Evolutionary conservation across 2,329 filamentous ascomycete genomes (phyloP), one percentile per base, ranked within the genome.

Genomic region (Fusarium ramigenum): DNA sequence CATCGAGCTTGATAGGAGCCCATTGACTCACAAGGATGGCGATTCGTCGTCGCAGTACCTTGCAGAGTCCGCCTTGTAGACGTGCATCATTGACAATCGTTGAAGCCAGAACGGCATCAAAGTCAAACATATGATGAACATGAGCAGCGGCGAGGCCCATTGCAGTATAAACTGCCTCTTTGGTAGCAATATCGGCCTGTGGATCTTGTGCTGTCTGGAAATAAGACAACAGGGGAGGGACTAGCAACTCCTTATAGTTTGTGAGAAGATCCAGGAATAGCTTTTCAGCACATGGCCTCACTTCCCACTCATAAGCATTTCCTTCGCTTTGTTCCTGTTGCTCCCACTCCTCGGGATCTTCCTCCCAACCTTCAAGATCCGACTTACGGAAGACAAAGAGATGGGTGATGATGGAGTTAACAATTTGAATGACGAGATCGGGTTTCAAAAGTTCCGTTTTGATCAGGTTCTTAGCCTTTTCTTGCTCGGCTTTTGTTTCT

Each of bases 271-370:
- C 95, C 75, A 98, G 87, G 82, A 98, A 97, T 19, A 99, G 87
- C 82, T 95, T 97, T 82, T 99, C 96, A 0, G 96, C 92, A 79
- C 96, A 98, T 5, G 95, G 94, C 37, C 96, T 91, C 60, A 98
- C 92, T 66, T 96, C 93, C 85, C 95, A 98, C 78, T 98, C 95
- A 88, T 93, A 98, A 4, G 93, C 93, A 75, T 94, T 93, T 40
- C 93, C 91, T 66, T 93, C 90, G 68, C 92, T 93, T 78, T 97
- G 94, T 84, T 98, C 95, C 77, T 92, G 91, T 73, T 93, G 92
- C 81, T 98, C 96, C 95, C 96, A 99, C 60, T 97, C 95, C 80
- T 99, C 94, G 0, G 96, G 94, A 65, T 97, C 95, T 78, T 97
- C 93, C 79, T 97, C 93, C 96, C 96, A 99, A 65, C 94, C 93